Conservation (phyloP, 768 basidiomycete species). For the Lentinula guzmanii region DNA sequence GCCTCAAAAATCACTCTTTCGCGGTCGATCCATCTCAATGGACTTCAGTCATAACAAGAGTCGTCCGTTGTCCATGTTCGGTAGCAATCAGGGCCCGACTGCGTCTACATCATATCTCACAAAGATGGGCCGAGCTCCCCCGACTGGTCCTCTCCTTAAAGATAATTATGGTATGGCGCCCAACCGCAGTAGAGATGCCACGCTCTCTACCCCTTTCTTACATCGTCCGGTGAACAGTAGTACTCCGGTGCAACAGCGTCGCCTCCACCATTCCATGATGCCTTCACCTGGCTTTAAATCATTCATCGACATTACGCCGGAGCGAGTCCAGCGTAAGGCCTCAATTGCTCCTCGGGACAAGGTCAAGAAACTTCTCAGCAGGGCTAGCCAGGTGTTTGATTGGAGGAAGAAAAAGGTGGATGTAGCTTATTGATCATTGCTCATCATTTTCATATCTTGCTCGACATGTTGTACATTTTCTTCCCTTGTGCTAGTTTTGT, state of each 20-base stretch:
- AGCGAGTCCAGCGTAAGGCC: not conserved
- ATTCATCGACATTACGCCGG: conserved; percentile 10
- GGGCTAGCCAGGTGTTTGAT: conserved; percentile 8
- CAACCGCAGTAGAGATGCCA: not conserved
- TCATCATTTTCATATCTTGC: not conserved
- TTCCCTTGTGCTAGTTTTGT: not conserved
- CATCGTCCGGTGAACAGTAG: not conserved
- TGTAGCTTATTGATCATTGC: not conserved
- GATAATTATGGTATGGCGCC: not conserved
- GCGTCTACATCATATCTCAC: not conserved
- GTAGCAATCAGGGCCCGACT: not conserved
- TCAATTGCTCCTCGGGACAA: not conserved
- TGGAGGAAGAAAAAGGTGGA: not conserved
- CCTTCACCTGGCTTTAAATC: conserved; percentile 4
- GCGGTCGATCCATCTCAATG: conserved; percentile 10
- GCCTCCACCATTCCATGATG: not conserved
- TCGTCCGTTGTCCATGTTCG: not conserved
- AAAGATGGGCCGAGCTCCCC: not conserved
- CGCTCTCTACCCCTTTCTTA: conserved; percentile 7
- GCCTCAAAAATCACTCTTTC: conserved; percentile 5
- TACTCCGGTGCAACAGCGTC: not conserved
- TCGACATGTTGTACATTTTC: not conserved
- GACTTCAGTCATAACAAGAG: conserved; percentile 2
- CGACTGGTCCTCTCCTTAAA: not conserved
- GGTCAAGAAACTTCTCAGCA: conserved; percentile 4